Base-by-base conservation (phyloP, 352 stramenopile genomes). In the Phytopythium montanum region DNA sequence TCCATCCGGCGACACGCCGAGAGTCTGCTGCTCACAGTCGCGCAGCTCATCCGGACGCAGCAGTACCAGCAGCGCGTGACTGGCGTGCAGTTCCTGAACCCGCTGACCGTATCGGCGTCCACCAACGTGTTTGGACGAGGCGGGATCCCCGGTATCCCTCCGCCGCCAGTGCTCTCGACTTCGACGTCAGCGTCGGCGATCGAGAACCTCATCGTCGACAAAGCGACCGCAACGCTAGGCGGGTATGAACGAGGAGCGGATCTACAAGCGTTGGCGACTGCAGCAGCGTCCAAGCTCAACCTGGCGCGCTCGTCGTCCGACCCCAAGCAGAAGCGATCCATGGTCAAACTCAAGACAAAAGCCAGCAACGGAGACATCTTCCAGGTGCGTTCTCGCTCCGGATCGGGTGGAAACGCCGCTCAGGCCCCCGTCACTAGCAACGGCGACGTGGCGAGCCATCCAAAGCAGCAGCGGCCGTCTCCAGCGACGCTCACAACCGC, bases 1-100 rank as follows among this genome's bases (percentile, higher is more conserved):
- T 94, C 84, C 19, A 92, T 94, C 65, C 73, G 79, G 13, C 70
- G 83, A 39, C 86, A 94, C 34, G 84, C 84, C 2, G 82, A 93
- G 33, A 90, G 66, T 36, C 65, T 95, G 44, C 59, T 93, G 5
- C 36, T 88, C 10, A 79, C 70, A 12, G 83, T 93, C 1, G 66
- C 70, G 13, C 79, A 92, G 41, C 31, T 93, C 36, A 67, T 93
- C 19, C 81, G 77, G 8, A 56, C 67, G 21, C 76, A 85, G 51
- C 72, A 78, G 23, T 70, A 85, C 54, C 76, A 84, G 48, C 65
- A 68, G 16, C 69, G 72, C 21, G 57, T 65, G 54, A 49, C 60
- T 0, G 19, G 57, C 36, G 51, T 56, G 8, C 7, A 21, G 6
- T 46, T 46, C 13, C 16, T 56, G 33, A 56, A 56, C 23, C 51